phyloP scores from a whole-genome alignment of 1,284 basidiomycete species.

The Moesziomyces sp. region DNA sequence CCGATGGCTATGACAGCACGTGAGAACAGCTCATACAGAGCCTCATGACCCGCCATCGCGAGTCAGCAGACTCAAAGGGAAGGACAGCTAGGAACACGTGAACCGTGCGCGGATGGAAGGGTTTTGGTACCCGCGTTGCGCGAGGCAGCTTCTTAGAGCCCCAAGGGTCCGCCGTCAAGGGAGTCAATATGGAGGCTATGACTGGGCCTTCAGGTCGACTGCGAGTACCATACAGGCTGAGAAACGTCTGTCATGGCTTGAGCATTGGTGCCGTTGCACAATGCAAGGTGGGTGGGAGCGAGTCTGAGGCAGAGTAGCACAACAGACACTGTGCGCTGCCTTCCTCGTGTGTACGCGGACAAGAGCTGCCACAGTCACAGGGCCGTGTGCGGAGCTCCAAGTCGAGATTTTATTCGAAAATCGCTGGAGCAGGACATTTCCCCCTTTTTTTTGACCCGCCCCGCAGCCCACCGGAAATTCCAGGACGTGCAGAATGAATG shows the following conservation, averaged over 20 bases:
- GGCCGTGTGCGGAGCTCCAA: not conserved
- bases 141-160: not conserved
- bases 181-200: too few species aligned
- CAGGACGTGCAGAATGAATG: not conserved
- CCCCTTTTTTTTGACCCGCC: not conserved
- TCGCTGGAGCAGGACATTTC: too few species aligned
- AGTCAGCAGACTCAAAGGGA: not conserved
- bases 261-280: too few species aligned
- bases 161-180: too few species aligned
- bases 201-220: too few species aligned
- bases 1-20: not conserved
- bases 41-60: not conserved
- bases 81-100: not conserved
- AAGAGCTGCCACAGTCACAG: not conserved
- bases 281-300: too few species aligned
- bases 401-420: not conserved
- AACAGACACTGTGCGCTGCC: too few species aligned
- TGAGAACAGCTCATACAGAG: not conserved
- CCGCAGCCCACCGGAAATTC: too few species aligned
- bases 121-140: too few species aligned
- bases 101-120: not conserved
- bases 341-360: not conserved
- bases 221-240: too few species aligned
- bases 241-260: too few species aligned
- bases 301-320: too few species aligned